A percentile compares a stretch with the other conserved stretches of the same genome.
These are phyloP conservation scores for Mitragyna speciosa DNA, from an alignment of 257 asterid species.

Conservation along the genomic window DNA sequence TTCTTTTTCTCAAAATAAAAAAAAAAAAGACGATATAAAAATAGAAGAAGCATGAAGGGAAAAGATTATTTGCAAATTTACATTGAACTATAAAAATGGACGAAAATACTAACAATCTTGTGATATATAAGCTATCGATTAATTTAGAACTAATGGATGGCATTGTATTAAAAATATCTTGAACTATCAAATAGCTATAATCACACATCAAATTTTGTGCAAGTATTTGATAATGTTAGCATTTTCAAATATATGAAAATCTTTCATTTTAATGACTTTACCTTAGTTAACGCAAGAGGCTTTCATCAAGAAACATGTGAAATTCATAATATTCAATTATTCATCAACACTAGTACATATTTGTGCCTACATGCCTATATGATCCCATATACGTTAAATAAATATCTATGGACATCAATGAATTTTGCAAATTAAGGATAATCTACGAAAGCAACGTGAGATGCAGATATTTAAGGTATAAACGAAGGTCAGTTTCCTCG, in stretches of 20 bases:
- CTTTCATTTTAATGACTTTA: background rate
- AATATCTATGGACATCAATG: background rate
- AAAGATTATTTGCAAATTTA: no score
- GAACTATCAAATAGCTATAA: background rate
- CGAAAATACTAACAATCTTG: no score
- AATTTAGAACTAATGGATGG: no score
- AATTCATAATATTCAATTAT: background rate
- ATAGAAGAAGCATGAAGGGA: no score
- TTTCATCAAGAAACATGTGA: conserved; percentile 5
- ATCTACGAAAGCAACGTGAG: background rate
- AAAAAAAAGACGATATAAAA: no score
- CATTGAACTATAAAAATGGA: no score
- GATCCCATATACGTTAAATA: background rate
- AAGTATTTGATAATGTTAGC: no score
- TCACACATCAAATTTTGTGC: background rate
- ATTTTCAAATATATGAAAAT: background rate
- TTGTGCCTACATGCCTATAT: background rate
- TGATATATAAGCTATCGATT: no score
- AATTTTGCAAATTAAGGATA: background rate
- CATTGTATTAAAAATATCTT: background rate
- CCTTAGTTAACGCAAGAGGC: no score
- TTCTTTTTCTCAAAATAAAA: no score
- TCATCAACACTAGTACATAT: background rate
- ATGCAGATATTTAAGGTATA: background rate
- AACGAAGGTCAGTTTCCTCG: background rate